phyloP scores from a whole-genome alignment of 202 grass and related monocot species.

The Saccharum hybrid region DNA sequence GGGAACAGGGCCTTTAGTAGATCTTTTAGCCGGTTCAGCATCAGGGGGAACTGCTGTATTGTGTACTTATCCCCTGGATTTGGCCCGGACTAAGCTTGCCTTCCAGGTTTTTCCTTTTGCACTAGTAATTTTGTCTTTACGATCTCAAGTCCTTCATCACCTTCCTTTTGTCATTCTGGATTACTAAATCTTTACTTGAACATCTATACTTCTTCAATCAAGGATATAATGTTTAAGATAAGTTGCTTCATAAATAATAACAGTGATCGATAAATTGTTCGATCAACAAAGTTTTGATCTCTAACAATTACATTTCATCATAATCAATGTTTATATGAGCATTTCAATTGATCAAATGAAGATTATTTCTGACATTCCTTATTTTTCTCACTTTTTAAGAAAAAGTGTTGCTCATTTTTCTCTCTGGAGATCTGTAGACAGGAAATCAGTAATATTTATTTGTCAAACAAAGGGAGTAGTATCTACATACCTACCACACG shows the following conservation, averaged over 20 bases:
- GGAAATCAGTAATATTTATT: not conserved
- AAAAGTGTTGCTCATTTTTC: not conserved
- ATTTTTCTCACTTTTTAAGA: not conserved
- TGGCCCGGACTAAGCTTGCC: constrained; percentile 92
- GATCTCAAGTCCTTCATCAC: not conserved
- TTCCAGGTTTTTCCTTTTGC: constrained; percentile 66
- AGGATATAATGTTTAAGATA: not conserved
- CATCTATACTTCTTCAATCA: constrained; percentile 8
- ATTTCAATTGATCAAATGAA: not conserved
- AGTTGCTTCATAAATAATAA: not conserved
- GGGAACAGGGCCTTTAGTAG: constrained; percentile 74
- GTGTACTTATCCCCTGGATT: constrained; percentile 95
- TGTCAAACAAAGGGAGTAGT: not conserved
- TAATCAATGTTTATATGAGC: not conserved
- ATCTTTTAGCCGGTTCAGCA: constrained; percentile 91
- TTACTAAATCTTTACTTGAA: not conserved
- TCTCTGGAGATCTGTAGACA: not conserved
- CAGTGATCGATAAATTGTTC: not conserved
- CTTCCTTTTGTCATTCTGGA: constrained; percentile 19
- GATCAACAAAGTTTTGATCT: not conserved
- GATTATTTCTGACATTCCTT: not conserved
- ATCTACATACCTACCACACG: not conserved
- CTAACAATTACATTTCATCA: not conserved
- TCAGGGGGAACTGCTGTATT: constrained; percentile 93
- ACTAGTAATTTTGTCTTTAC: constrained; percentile 3